These are phyloP conservation scores for Aspergillus intermedius DNA, from an alignment of 2,329 filamentous ascomycete genomes.

Conservation along the genomic window DNA sequence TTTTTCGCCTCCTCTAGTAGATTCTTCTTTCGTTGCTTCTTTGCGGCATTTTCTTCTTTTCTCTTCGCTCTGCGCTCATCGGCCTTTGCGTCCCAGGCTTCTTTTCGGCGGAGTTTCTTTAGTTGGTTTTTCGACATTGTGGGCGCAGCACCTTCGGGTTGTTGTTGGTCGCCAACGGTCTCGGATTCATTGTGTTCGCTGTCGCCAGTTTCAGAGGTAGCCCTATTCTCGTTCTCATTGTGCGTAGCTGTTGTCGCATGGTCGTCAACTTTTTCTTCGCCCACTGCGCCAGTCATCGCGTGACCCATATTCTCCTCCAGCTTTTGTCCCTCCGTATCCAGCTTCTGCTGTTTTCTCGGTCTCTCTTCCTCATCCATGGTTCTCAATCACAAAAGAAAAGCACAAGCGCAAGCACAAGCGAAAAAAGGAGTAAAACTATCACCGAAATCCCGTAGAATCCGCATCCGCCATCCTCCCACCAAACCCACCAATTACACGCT, in stretches of 20 bases:
- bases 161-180: not conserved
- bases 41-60: conserved; percentile 51
- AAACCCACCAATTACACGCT: conserved; percentile 21
- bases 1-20: conserved; percentile 30
- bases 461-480: too few relatives aligned
- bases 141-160: conserved; percentile 4
- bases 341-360: conserved; percentile 50
- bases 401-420: not conserved
- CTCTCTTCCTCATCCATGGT: conserved; percentile 51
- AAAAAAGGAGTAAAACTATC: conserved; percentile 6
- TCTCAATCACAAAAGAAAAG: not conserved
- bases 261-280: conserved; percentile 6
- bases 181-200: conserved; percentile 2
- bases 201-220: conserved; percentile 3
- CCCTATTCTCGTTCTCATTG: conserved; percentile 2
- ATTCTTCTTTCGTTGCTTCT: conserved; percentile 45
- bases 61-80: conserved; percentile 52
- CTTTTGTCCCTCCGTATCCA: conserved; percentile 31
- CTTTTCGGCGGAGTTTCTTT: conserved; percentile 67
- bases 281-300: conserved; percentile 25
- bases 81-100: conserved; percentile 69
- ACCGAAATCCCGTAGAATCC: conserved; percentile 1
- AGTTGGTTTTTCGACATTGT: conserved; percentile 75
- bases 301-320: conserved; percentile 18
- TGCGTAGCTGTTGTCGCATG: not conserved